A percentile compares a stretch with the other conserved stretches of the same genome.
phyloP scores from a whole-genome alignment of 306 rosid species.

The Medicago ruthenica region DNA sequence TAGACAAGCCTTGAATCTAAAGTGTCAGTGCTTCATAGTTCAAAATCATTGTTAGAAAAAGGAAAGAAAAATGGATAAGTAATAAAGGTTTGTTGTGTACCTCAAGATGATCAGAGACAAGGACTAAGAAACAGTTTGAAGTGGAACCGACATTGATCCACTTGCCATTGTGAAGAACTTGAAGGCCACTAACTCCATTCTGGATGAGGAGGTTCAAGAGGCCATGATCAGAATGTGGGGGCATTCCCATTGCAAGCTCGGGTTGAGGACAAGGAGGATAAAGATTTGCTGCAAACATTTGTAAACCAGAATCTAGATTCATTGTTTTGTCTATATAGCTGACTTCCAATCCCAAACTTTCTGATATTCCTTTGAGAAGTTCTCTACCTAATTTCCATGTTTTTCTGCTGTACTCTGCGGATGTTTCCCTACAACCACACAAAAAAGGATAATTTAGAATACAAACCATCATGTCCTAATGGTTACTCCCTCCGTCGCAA shows the following conservation, averaged over 20 bases:
- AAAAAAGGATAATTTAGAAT: not conserved
- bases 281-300: conserved; percentile 52
- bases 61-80: conserved; percentile 7
- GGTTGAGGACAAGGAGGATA: conserved; percentile 80
- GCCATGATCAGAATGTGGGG: conserved; percentile 77
- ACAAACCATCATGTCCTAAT: not conserved
- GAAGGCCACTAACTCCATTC: conserved; percentile 71
- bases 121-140: conserved; percentile 58
- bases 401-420: conserved; percentile 50
- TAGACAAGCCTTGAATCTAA: not conserved
- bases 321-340: conserved; percentile 42
- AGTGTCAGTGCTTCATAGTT: not conserved
- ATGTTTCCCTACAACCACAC: conserved; percentile 46
- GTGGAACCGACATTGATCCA: conserved; percentile 63
- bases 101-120: conserved; percentile 74
- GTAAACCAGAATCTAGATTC: conserved; percentile 56
- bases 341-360: conserved; percentile 58
- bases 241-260: conserved; percentile 70
- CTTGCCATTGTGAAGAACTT: conserved; percentile 59
- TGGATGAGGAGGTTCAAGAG: conserved; percentile 59
- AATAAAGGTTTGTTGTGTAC: conserved; percentile 33
- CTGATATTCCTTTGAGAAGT: conserved; percentile 63
- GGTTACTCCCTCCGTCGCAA: no score
- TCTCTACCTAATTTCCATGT: conserved; percentile 49
- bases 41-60: not conserved